Evolutionary conservation across 2,329 filamentous ascomycete species (phyloP), one percentile per base, ranked within the genome.

Genomic region (Colletotrichum tamarilloi): DNA sequence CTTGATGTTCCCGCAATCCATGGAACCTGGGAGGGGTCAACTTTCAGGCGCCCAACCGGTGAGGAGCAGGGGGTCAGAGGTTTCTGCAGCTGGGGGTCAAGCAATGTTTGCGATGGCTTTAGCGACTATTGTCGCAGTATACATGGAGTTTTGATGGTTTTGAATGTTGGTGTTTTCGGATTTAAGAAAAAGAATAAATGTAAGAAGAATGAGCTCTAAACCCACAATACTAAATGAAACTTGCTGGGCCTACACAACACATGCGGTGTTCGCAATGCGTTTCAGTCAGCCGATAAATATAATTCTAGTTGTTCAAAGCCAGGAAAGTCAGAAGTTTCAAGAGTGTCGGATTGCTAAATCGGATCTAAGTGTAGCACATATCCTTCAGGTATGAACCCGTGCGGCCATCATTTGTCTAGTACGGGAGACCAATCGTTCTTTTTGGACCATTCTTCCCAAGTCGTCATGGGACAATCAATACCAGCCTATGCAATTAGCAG

Each of bases 381-480:
- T 57, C 26, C 9, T 12, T 35, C 32, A 35, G 8, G 6, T 28
- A 30, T 11, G 19, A 11, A 1, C 26, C 8, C 14, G 9, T 57
- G 28, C 5, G 8, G 26, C 55, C 9, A n/a, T 53, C 64, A 65
- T 75, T 76, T 67, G 12, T 58, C n/a, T 35, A 79, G 12, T 5
- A 78, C 70, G 4, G 70, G 38, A 2, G 79, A 74, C 83, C 83
- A 85, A 62, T 85, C 83, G 52, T 83, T 78, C 62, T 76, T 79
- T 53, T 76, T 77, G 0, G 82, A 77, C 78, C 80, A 85, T 28
- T 84, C 80, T 49, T 82, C 79, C 67, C 82, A 79, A 0, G 77
- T 81, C 4, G 83, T 83, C 83, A 85, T 85, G 0, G 82, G 82
- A 55, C 84, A 86, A 2, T 86, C 84, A 52, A 87, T 82, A 4